Percentiles rank a stretch among this genome's conserved stretches.
phyloP scores from a whole-genome alignment of 306 rosid genomes.

The Abrus pulchellus region DNA sequence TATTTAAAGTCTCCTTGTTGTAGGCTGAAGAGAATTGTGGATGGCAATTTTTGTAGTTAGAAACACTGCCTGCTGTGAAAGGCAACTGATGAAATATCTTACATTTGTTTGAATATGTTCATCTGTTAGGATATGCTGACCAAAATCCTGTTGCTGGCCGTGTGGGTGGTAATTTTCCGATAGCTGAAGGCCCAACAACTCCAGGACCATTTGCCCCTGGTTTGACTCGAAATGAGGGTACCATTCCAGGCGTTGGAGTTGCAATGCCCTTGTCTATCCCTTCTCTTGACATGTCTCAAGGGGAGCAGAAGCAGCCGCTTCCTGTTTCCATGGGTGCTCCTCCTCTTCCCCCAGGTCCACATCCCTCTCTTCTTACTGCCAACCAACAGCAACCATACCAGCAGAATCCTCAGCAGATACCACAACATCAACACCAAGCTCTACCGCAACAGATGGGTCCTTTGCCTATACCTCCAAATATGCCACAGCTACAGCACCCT shows the following conservation, averaged over 20 bases:
- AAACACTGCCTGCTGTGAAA: conserved; percentile 9
- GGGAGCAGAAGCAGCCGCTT: conserved; percentile 87
- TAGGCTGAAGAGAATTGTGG: conserved; percentile 24
- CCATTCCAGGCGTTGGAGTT: conserved; percentile 96
- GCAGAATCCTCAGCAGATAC: conserved; percentile 88
- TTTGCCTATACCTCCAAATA: conserved; percentile 80
- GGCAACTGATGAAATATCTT: conserved; percentile 31
- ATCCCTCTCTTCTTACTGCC: conserved; percentile 88
- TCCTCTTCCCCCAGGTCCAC: conserved; percentile 99
- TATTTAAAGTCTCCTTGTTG: conserved; percentile 25
- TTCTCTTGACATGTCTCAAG: conserved; percentile 78
- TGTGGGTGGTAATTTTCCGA: conserved; percentile 68
- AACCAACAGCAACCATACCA: conserved; percentile 91
- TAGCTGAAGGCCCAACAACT: conserved; percentile 85
- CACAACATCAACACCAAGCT: conserved; percentile 83
- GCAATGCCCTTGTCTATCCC: conserved; percentile 88
- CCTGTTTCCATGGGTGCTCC: conserved; percentile 88
- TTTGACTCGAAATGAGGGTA: conserved; percentile 90
- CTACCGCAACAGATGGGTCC: conserved; percentile 81
- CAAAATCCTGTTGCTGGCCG: conserved; percentile 83
- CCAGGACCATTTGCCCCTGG: conserved; percentile 95
- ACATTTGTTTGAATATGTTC: conserved; percentile 40
- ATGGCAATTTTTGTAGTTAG: conserved; percentile 22
- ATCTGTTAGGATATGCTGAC: conserved; percentile 81
- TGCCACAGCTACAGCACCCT: conserved; percentile 87